Percentiles rank a stretch among this genome's conserved stretches.
These are phyloP conservation scores for Viola pubescens DNA, from an alignment of 441 rosid species.

Conservation along the genomic window DNA sequence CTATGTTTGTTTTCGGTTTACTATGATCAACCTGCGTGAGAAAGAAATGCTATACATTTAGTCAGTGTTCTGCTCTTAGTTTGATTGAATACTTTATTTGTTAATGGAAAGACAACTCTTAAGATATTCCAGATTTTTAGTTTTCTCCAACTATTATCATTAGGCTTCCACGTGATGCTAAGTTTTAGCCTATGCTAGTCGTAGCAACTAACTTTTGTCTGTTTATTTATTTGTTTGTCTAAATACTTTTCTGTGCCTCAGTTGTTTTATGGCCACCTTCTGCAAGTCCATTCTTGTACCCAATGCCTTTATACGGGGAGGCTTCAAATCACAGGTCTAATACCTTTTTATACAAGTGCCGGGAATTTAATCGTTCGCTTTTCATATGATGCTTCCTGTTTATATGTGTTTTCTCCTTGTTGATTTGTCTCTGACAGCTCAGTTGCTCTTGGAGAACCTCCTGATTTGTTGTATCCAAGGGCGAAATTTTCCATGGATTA, in stretches of 20 bases:
- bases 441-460: slow-evolving; percentile 57
- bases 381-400: background rate
- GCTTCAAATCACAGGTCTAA: slow-evolving; percentile 91
- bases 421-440: slow-evolving; percentile 41
- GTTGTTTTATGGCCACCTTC: slow-evolving; percentile 86
- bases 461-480: slow-evolving; percentile 63
- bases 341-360: slow-evolving; percentile 9
- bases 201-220: too few relatives aligned
- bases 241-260: slow-evolving; percentile 24
- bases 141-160: background rate
- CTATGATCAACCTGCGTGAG: too few relatives aligned
- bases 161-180: too few relatives aligned
- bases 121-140: background rate
- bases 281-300: slow-evolving; percentile 74
- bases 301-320: slow-evolving; percentile 83
- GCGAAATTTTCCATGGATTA: slow-evolving; percentile 45
- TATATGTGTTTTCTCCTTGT: slow-evolving; percentile 5
- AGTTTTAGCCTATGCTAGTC: too few relatives aligned
- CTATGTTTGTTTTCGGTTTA: too few relatives aligned
- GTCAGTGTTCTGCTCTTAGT: background rate
- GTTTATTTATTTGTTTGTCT: background rate
- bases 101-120: too few relatives aligned
- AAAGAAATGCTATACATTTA: background rate
- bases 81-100: background rate
- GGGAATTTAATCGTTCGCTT: slow-evolving; percentile 3